phyloP scores from a whole-genome alignment of 371 early-diverging fungal genomes.

The Fennellomyces sp. region DNA sequence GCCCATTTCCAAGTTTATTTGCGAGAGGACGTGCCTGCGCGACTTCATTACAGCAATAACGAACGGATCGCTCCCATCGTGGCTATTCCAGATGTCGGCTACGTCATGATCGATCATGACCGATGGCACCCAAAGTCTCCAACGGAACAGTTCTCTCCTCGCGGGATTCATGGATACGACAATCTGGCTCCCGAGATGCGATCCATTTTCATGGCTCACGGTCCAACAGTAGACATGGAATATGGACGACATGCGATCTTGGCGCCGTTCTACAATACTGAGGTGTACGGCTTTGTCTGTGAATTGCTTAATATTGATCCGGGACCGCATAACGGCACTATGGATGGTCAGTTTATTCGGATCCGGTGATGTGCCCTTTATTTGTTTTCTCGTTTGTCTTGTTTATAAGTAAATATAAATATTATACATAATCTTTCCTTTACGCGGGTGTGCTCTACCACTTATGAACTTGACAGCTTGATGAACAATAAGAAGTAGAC shows the following conservation, averaged over 20 bases:
- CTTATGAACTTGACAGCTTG: too few relatives aligned
- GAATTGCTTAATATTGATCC: conserved; percentile 28
- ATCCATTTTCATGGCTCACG: conserved; percentile 82
- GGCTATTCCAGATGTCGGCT: conserved; percentile 67
- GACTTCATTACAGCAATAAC: conserved; percentile 63
- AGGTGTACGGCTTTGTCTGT: conserved; percentile 40
- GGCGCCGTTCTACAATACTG: conserved; percentile 36
- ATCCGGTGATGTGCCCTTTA: neutral
- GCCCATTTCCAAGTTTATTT: conserved; percentile 64
- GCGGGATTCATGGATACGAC: conserved; percentile 90
- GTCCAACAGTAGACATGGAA: conserved; percentile 61
- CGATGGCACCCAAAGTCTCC: conserved; percentile 12
- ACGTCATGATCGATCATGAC: conserved; percentile 42
- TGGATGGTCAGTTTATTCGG: conserved; percentile 14
- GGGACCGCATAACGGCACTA: conserved; percentile 34
- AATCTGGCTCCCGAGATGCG: conserved; percentile 77
- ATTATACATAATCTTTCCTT: too few relatives aligned
- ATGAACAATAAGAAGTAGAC: too few relatives aligned
- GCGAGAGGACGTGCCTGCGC: conserved; percentile 62
- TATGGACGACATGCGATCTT: conserved; percentile 17
- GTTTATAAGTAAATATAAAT: too few relatives aligned
- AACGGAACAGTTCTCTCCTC: conserved; percentile 15
- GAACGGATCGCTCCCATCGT: conserved; percentile 76
- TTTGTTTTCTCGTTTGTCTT: too few relatives aligned
- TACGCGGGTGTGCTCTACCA: too few relatives aligned